Conservation (phyloP, 2,329 filamentous ascomycete genomes). For the Capronia epimyces region DNA sequence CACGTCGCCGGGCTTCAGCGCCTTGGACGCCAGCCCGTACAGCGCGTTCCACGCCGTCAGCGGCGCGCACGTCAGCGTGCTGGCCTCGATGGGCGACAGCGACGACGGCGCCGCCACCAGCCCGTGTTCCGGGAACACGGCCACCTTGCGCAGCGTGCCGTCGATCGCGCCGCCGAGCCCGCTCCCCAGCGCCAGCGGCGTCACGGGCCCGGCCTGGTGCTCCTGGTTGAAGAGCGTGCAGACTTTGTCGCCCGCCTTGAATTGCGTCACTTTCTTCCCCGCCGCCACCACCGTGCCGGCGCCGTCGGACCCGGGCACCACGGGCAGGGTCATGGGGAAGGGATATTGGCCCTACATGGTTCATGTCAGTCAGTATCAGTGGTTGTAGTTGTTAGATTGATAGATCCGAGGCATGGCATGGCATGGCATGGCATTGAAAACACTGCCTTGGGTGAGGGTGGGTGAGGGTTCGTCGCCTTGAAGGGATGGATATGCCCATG, state of each 20-base stretch:
- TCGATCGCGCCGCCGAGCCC: conserved; percentile 65
- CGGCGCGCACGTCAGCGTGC: conserved; percentile 56
- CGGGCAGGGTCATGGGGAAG: conserved; percentile 27
- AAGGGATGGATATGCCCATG: too few relatives aligned
- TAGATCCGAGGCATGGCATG: too few relatives aligned
- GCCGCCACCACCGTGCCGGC: conserved; percentile 47
- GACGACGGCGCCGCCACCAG: conserved; percentile 59
- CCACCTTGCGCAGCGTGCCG: conserved; percentile 63
- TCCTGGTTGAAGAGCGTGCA: conserved; percentile 53
- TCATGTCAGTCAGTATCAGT: too few relatives aligned
- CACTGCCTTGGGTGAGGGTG: too few relatives aligned
- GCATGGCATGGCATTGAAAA: too few relatives aligned
- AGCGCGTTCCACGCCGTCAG: conserved; percentile 63
- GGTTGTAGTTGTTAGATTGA: too few relatives aligned
- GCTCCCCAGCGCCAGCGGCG: conserved; percentile 36
- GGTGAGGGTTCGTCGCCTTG: too few relatives aligned
- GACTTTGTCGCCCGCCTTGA: conserved; percentile 56
- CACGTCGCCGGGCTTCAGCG: conserved; percentile 49
- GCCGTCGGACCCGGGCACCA: conserved; percentile 40
- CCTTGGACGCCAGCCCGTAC: conserved; percentile 44
- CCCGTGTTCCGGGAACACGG: conserved; percentile 61
- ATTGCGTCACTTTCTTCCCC: conserved; percentile 52
- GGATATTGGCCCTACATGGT: conserved; percentile 31
- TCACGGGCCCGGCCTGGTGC: conserved; percentile 6
- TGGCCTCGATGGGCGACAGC: conserved; percentile 50